Conservation (phyloP, 768 basidiomycete species). For the Suillus cothurnatus region DNA sequence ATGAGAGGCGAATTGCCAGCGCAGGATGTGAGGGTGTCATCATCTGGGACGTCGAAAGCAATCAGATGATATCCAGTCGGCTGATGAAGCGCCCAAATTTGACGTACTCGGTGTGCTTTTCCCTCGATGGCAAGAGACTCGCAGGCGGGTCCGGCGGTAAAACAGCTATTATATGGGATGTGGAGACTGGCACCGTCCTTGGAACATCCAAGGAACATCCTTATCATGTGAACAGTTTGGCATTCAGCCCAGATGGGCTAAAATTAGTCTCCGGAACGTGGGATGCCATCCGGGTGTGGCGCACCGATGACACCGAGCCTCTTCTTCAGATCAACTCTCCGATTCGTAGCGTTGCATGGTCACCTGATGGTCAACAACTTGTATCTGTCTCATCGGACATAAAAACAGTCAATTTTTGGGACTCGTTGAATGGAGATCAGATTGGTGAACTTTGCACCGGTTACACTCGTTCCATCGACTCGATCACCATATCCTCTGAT, state of each 20-base stretch:
- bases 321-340: not conserved
- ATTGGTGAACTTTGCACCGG: not conserved
- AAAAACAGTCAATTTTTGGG: not conserved
- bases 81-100: not conserved
- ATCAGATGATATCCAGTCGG: not conserved
- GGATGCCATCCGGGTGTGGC: not conserved
- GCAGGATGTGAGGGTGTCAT: not conserved
- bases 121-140: not conserved
- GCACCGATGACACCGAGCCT: not conserved
- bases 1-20: not conserved
- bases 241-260: not conserved
- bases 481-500: not conserved
- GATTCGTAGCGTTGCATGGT: not conserved
- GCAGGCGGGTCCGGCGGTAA: not conserved
- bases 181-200: not conserved
- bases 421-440: not conserved
- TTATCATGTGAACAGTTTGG: fast-evolving
- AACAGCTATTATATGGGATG: not conserved
- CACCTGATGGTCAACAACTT: not conserved
- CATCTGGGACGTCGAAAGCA: not conserved
- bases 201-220: not conserved
- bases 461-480: not conserved
- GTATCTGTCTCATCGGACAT: not conserved
- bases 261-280: not conserved
- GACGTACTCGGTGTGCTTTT: not conserved